Conservation (phyloP, 306 rosid genomes). For the Hippophae rhamnoides region DNA sequence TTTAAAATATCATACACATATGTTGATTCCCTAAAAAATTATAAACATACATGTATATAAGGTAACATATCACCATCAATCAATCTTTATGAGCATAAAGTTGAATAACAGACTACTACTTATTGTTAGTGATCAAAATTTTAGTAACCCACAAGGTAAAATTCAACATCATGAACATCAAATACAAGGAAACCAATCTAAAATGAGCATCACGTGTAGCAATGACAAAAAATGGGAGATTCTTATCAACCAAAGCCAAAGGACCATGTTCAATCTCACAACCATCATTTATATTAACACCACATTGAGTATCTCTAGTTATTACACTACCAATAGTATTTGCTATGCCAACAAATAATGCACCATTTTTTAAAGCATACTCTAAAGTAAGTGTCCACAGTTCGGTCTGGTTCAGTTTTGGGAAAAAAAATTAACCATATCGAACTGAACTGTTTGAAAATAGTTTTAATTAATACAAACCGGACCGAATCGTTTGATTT, state of each 20-base stretch:
- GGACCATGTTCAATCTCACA: conserved; percentile 98
- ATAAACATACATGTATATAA: too few relatives aligned
- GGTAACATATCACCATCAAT: conserved; percentile 66
- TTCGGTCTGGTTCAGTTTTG: too few relatives aligned
- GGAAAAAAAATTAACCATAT: too few relatives aligned
- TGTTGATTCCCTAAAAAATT: too few relatives aligned
- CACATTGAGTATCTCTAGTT: conserved; percentile 91
- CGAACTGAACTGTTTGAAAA: too few relatives aligned
- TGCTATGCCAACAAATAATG: conserved; percentile 88
- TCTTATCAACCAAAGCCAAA: conserved; percentile 91
- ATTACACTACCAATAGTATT: conserved; percentile 90
- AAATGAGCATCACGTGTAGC: conserved; percentile 93
- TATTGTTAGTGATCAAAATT: neutral
- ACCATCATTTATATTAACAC: conserved; percentile 95
- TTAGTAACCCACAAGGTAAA: conserved; percentile 20
- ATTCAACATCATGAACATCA: conserved; percentile 10
- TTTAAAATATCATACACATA: too few relatives aligned
- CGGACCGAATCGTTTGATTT: too few relatives aligned
- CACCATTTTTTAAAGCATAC: conserved; percentile 92
- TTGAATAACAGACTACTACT: conserved; percentile 88
- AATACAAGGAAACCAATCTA: conserved; percentile 47
- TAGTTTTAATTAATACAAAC: too few relatives aligned
- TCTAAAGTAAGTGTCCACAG: conserved; percentile 18
- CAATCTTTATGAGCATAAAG: conserved; percentile 97
- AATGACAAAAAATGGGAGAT: conserved; percentile 72